Conservation (phyloP, 106 monocot genomes). For the Vanilla planifolia region DNA sequence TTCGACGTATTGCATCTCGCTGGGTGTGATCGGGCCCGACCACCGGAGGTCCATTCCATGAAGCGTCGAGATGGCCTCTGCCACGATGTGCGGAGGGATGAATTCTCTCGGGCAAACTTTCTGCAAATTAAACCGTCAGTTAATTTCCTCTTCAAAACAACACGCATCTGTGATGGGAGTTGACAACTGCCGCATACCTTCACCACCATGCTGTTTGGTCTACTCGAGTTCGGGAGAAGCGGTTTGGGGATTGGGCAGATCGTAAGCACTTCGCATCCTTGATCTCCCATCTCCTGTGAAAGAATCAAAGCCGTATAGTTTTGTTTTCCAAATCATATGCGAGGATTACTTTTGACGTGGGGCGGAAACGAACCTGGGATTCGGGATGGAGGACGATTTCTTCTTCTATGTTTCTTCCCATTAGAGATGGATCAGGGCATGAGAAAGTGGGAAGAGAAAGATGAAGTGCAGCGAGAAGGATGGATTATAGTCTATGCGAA, state of each 20-base stretch:
- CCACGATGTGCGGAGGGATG: conserved; percentile 64
- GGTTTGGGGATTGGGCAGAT: conserved; percentile 16
- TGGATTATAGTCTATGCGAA: no score
- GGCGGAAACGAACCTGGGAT: conserved; percentile 12
- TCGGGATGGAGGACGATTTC: conserved; percentile 9
- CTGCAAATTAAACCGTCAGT: conserved; percentile 12
- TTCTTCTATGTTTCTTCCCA: conserved; percentile 29
- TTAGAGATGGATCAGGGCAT: no score
- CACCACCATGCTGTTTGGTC: conserved; percentile 60
- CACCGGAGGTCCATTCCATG: conserved; percentile 58
- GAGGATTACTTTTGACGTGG: neutral
- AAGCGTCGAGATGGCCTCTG: conserved; percentile 60
- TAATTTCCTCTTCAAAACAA: neutral
- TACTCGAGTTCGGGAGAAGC: conserved; percentile 13
- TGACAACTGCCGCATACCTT: conserved; percentile 15
- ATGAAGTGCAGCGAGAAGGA: no score
- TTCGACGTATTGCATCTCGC: conserved; percentile 51
- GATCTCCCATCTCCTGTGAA: conserved; percentile 11
- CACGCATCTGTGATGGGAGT: no score
- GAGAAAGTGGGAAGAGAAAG: no score
- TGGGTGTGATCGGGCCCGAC: conserved; percentile 64
- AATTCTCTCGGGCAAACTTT: conserved; percentile 46
- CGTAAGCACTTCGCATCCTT: conserved; percentile 9
- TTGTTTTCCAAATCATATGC: neutral
- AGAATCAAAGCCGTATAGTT: neutral